Conservation (phyloP, 768 basidiomycete genomes). For the Suillus decipiens region DNA sequence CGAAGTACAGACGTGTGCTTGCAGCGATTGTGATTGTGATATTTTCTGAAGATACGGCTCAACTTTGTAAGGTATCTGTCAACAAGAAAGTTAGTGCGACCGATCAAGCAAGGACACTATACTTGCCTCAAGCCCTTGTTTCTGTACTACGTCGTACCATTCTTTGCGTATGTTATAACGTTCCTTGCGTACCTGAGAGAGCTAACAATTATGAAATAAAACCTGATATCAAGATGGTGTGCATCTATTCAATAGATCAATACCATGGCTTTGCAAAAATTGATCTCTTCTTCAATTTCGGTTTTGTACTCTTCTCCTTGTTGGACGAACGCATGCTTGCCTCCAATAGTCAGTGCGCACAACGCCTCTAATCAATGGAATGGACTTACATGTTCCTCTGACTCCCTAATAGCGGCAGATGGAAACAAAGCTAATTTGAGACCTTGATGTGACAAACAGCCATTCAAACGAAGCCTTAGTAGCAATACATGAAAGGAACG, state of each 20-base stretch:
- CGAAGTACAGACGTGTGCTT: constrained; percentile 8
- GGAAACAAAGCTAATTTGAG: constrained; percentile 5
- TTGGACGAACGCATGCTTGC: background rate
- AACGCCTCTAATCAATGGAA: background rate
- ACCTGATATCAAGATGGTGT: background rate
- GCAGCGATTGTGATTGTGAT: constrained; percentile 7
- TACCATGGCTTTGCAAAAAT: constrained; percentile 10
- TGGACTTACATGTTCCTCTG: background rate
- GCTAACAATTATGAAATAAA: constrained; percentile 1
- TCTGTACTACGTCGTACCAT: background rate
- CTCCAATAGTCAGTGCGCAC: background rate
- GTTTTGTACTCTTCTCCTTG: background rate
- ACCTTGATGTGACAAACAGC: background rate
- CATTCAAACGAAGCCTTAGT: background rate
- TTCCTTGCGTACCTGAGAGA: constrained; percentile 1
- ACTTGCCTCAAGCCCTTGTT: background rate
- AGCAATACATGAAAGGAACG: background rate
- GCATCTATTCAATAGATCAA: background rate
- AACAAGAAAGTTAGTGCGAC: background rate
- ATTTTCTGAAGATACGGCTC: constrained; percentile 9
- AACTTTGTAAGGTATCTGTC: background rate
- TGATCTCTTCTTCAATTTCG: constrained; percentile 9
- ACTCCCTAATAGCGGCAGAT: constrained; percentile 5
- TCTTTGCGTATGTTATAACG: background rate
- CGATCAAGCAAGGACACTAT: background rate